A percentile compares a stretch with the other conserved stretches of the same genome.
Evolutionary conservation across 805 yeast genomes (phyloP).

Genomic region (Metschnikowia amazonensis): DNA sequence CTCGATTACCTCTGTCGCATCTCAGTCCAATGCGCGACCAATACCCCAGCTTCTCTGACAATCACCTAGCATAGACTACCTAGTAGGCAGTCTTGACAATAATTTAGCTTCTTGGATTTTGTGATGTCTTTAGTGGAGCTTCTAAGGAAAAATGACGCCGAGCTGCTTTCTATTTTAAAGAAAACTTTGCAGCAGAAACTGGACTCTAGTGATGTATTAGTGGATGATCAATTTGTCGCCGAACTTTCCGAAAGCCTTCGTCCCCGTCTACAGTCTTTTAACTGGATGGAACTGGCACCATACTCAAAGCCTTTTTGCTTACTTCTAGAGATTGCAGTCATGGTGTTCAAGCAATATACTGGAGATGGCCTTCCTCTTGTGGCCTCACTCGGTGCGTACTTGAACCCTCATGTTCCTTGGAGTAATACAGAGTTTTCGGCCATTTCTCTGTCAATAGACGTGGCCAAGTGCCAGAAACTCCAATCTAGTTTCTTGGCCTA

Average conservation of each 20-base stretch:
- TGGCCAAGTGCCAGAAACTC: background rate
- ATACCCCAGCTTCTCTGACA: slow-evolving; percentile 2
- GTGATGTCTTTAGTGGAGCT: background rate
- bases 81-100: background rate
- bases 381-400: slow-evolving; percentile 17
- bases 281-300: slow-evolving; percentile 7
- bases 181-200: background rate
- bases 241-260: slow-evolving; percentile 1
- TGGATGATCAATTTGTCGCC: slow-evolving; percentile 1
- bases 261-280: background rate
- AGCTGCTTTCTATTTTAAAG: background rate
- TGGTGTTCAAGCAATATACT: slow-evolving; percentile 4
- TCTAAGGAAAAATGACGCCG: background rate
- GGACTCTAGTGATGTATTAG: background rate
- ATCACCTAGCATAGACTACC: background rate
- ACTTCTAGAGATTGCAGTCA: slow-evolving; percentile 10
- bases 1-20: background rate
- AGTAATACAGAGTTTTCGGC: slow-evolving; percentile 8
- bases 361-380: slow-evolving; percentile 7
- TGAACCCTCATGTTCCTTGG: slow-evolving; percentile 34
- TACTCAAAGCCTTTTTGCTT: background rate
- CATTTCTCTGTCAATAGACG: slow-evolving; percentile 1
- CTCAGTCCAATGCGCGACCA: background rate
- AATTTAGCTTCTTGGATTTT: background rate
- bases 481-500: background rate